Evolutionary conservation across 306 rosid species (phyloP).

Genomic region (Quercus alba): DNA sequence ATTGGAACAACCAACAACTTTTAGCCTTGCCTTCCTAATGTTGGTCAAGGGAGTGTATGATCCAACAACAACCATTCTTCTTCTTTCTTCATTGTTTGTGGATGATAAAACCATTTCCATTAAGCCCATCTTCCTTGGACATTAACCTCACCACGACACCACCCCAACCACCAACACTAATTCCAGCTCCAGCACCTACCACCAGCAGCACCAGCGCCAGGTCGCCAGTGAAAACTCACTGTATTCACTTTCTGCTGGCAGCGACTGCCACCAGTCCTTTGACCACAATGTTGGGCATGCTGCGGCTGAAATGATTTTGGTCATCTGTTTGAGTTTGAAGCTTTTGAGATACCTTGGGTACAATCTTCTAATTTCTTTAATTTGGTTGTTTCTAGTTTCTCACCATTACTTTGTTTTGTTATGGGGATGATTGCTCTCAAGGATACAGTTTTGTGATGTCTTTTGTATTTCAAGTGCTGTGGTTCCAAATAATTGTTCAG

Average conservation of each 20-base stretch:
- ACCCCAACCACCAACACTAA: background rate
- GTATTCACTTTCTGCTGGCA: slow-evolving; percentile 12
- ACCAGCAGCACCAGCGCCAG: slow-evolving; percentile 65
- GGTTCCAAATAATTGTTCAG: no score
- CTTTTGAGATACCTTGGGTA: slow-evolving; percentile 77
- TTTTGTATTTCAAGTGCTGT: no score
- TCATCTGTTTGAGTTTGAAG: slow-evolving; percentile 60
- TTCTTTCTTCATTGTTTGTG: slow-evolving; percentile 10
- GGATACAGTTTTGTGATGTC: no score
- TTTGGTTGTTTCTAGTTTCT: no score
- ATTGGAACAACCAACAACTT: no score
- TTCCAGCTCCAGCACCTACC: background rate
- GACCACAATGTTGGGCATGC: slow-evolving; percentile 47
- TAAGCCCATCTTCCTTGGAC: slow-evolving; percentile 49
- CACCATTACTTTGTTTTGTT: no score
- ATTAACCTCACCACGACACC: slow-evolving; percentile 29
- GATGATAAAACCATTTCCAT: slow-evolving; percentile 25
- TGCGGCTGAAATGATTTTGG: slow-evolving; percentile 55
- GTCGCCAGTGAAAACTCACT: slow-evolving; percentile 53
- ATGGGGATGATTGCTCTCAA: no score
- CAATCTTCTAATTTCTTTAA: background rate
- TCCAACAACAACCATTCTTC: slow-evolving; percentile 23
- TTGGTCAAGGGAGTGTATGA: no score
- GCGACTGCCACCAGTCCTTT: slow-evolving; percentile 20
- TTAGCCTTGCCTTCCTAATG: no score